Evolutionary conservation across 179 eudicot genomes (phyloP).

Genomic region (Amaranthus tricolor): DNA sequence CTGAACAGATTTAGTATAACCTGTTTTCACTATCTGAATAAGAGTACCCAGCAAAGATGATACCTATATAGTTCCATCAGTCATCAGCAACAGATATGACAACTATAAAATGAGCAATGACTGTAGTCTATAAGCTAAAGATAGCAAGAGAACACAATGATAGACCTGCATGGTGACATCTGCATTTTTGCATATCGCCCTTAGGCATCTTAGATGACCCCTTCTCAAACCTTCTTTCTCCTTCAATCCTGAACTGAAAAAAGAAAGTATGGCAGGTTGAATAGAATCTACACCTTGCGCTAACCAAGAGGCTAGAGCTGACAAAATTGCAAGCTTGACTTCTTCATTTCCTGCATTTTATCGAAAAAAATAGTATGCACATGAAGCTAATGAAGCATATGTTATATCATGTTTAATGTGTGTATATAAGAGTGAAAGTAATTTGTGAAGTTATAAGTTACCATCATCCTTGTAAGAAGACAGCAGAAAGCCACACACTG

Average conservation of each 20-base stretch:
- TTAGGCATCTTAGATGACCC: slow-evolving; percentile 84
- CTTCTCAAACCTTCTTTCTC: slow-evolving; percentile 91
- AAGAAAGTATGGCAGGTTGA: slow-evolving; percentile 55
- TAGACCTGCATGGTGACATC: slow-evolving; percentile 66
- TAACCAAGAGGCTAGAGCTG: slow-evolving; percentile 78
- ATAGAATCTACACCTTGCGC: slow-evolving; percentile 56
- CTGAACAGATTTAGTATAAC: slow-evolving; percentile 81
- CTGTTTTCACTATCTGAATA: slow-evolving; percentile 82
- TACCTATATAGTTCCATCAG: slow-evolving; percentile 42
- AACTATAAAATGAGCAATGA: not conserved
- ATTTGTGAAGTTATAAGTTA: slow-evolving; percentile 15
- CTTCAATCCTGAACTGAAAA: slow-evolving; percentile 74
- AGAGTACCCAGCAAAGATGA: slow-evolving; percentile 75
- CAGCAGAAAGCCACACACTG: slow-evolving; percentile 62
- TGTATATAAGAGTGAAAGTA: slow-evolving; percentile 2
- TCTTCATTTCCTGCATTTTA: slow-evolving; percentile 83
- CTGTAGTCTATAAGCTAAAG: slow-evolving; percentile 4
- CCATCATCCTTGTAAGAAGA: slow-evolving; percentile 95
- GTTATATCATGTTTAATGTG: not conserved
- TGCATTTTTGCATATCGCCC: slow-evolving; percentile 61
- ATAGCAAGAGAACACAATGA: slow-evolving; percentile 5
- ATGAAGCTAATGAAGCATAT: not conserved
- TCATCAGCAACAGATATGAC: not conserved
- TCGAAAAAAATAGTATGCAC: slow-evolving; percentile 7
- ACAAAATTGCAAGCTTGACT: slow-evolving; percentile 77